phyloP scores from a whole-genome alignment of 495 filamentous ascomycete genomes.

The Penicillium mononematosum region DNA sequence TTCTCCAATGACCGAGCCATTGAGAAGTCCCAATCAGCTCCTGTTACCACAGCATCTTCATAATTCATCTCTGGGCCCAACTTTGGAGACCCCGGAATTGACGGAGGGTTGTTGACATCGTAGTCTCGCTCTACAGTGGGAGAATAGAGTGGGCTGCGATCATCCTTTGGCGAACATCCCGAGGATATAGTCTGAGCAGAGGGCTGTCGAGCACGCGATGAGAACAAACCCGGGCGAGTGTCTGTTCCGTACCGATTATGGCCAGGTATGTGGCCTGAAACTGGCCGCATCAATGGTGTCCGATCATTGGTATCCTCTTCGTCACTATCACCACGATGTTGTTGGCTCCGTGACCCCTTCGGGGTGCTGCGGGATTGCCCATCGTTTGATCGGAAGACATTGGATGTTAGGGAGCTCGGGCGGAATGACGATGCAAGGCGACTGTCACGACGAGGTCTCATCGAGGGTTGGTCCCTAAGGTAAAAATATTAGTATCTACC shows the following conservation, averaged over 20 bases:
- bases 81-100: slow-evolving; percentile 75
- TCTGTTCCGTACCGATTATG: slow-evolving; percentile 43
- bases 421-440: slow-evolving; percentile 50
- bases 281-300: slow-evolving; percentile 41
- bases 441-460: slow-evolving; percentile 67
- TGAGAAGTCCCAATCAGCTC: slow-evolving; percentile 44
- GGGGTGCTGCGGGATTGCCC: slow-evolving; percentile 33
- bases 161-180: slow-evolving; percentile 33
- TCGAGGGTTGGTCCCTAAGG: slow-evolving; percentile 64
- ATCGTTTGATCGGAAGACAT: slow-evolving; percentile 26
- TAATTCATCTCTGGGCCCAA: slow-evolving; percentile 62
- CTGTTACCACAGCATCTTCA: slow-evolving; percentile 73
- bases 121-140: slow-evolving; percentile 50
- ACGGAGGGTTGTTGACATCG: slow-evolving; percentile 96
- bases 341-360: slow-evolving; percentile 25
- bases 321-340: slow-evolving; percentile 52
- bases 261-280: slow-evolving; percentile 27
- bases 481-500: slow-evolving; percentile 10
- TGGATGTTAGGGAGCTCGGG: slow-evolving; percentile 34
- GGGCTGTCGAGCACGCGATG: slow-evolving; percentile 28
- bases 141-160: slow-evolving; percentile 30
- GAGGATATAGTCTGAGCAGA: slow-evolving; percentile 37
- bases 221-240: slow-evolving; percentile 29
- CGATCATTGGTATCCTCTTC: slow-evolving; percentile 39
- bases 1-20: slow-evolving; percentile 36